Conservation (phyloP, 345 rosid species). For the Sonneratia alba region DNA sequence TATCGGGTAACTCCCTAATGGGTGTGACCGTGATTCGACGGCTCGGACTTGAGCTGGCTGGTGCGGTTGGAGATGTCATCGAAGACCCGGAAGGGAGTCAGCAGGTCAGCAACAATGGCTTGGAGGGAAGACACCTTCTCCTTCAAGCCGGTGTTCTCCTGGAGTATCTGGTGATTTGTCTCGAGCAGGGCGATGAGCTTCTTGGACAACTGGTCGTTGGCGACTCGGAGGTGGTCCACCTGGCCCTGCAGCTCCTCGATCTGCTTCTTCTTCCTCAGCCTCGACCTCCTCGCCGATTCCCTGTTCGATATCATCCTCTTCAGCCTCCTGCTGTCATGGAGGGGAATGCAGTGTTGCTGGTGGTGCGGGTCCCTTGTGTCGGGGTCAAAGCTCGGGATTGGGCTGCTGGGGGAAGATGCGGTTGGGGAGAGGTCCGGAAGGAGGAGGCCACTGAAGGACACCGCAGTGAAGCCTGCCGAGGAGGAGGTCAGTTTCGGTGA, state of each 20-base stretch:
- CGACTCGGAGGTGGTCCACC: conserved; percentile 45
- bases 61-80: conserved; percentile 22
- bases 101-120: conserved; percentile 34
- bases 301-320: conserved; percentile 70
- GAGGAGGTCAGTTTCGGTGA: background rate
- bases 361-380: conserved; percentile 2
- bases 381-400: background rate
- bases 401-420: conserved; percentile 2
- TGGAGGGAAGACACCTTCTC: conserved; percentile 64
- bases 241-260: conserved; percentile 65
- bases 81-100: conserved; percentile 32
- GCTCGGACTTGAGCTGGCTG: background rate
- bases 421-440: background rate
- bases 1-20: background rate
- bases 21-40: background rate
- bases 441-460: conserved; percentile 2
- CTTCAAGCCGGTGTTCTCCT: conserved; percentile 64
- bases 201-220: conserved; percentile 53
- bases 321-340: conserved; percentile 38
- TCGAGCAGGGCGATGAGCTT: conserved; percentile 58
- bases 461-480: background rate
- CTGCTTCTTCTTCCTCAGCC: conserved; percentile 65
- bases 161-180: conserved; percentile 53
- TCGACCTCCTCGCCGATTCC: conserved; percentile 66
- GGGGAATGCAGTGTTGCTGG: conserved; percentile 15